These are phyloP conservation scores for Endothia cerciana DNA, from an alignment of 2,329 filamentous ascomycete genomes.

Conservation along the genomic window DNA sequence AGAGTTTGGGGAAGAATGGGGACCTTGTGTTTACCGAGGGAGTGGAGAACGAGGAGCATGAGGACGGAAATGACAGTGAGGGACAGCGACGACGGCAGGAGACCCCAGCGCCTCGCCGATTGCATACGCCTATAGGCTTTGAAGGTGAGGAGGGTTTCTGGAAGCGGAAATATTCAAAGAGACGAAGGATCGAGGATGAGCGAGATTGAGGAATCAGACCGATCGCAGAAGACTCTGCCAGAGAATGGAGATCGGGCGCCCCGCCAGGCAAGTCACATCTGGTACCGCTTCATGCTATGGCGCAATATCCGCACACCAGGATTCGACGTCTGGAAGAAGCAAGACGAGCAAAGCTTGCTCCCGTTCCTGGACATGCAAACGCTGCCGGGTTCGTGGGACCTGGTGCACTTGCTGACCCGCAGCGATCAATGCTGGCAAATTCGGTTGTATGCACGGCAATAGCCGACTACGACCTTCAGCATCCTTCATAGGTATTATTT, in stretches of 20 bases:
- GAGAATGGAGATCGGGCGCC: background rate
- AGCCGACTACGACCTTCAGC: background rate
- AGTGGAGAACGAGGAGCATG: conserved; percentile 35
- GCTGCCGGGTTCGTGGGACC: background rate
- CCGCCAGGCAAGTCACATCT: background rate
- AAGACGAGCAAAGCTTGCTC: background rate
- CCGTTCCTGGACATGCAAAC: background rate
- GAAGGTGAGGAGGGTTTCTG: conserved; percentile 30
- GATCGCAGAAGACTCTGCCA: background rate
- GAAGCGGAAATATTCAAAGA: conserved; percentile 36
- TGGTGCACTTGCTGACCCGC: background rate
- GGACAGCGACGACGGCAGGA: conserved; percentile 11
- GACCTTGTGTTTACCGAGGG: conserved; percentile 74
- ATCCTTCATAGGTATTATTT: background rate
- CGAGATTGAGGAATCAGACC: background rate
- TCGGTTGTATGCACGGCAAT: conserved; percentile 10
- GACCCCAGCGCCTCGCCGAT: background rate
- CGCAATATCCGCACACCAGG: background rate
- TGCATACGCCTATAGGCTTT: conserved; percentile 23
- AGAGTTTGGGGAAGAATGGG: conserved; percentile 65
- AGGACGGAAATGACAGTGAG: background rate
- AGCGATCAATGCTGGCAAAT: conserved; percentile 1
- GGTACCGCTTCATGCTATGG: background rate
- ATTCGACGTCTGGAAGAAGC: background rate
- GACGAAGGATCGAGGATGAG: conserved; percentile 37